These are phyloP conservation scores for Chiua virens DNA, from an alignment of 768 basidiomycete genomes.

Conservation along the genomic window DNA sequence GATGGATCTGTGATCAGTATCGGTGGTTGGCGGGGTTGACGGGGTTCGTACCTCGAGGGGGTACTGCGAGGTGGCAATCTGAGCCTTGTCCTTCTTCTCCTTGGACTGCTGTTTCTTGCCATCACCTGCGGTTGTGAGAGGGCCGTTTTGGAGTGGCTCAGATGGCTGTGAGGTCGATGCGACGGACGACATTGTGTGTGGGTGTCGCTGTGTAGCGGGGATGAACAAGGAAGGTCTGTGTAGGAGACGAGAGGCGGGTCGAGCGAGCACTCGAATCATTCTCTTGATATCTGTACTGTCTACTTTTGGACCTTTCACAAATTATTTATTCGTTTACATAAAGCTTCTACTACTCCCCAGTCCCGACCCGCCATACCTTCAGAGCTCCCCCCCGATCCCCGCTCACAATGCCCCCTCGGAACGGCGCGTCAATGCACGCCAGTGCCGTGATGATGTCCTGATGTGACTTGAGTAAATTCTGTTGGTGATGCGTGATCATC, in stretches of 20 bases:
- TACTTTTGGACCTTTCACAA: conserved; percentile 24
- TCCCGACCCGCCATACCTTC: conserved; percentile 85
- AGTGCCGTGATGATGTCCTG: conserved; percentile 89
- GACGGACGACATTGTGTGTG: conserved; percentile 53
- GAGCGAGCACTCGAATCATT: conserved; percentile 38
- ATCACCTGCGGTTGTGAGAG: conserved; percentile 38
- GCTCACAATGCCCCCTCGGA: conserved; percentile 88
- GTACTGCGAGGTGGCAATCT: conserved; percentile 40
- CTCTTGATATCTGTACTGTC: conserved; percentile 8
- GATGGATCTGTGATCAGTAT: background rate
- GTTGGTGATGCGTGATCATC: conserved; percentile 78
- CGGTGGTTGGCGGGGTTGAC: background rate
- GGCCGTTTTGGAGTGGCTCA: conserved; percentile 39
- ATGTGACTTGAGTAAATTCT: conserved; percentile 81
- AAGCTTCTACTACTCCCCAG: conserved; percentile 38
- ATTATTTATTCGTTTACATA: too few relatives aligned
- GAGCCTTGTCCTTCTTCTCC: conserved; percentile 40
- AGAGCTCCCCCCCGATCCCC: conserved; percentile 88
- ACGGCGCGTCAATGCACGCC: conserved; percentile 87
- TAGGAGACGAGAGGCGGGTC: conserved; percentile 24
- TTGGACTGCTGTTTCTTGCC: conserved; percentile 42
- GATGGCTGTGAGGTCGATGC: conserved; percentile 56
- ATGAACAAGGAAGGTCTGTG: conserved; percentile 4
- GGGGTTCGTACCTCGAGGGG: conserved; percentile 59
- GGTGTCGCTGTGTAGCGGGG: conserved; percentile 2